Evolutionary conservation across 2,329 filamentous ascomycete genomes (phyloP).

Genomic region (Esteya vermicola): DNA sequence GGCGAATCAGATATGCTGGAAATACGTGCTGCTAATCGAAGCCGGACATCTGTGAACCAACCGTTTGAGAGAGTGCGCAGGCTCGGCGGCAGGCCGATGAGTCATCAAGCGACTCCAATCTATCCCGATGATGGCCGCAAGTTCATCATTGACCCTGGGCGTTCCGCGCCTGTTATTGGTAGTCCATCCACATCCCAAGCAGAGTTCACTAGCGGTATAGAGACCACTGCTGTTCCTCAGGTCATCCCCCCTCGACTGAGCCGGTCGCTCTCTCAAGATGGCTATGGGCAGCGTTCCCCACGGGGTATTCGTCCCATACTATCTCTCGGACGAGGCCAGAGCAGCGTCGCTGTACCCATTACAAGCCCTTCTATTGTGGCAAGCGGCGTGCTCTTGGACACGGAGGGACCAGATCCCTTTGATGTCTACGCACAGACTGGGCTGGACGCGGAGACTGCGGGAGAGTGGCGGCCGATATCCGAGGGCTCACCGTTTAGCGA

Average conservation of each 20-base stretch:
- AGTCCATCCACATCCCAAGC: too few species aligned
- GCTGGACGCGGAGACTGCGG: conserved; percentile 4
- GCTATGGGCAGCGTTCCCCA: conserved; percentile 2
- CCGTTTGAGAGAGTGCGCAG: too few species aligned
- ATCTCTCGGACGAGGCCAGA: conserved; percentile 1
- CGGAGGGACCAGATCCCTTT: conserved; percentile 7
- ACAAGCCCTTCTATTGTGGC: conserved; percentile 5
- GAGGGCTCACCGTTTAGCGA: conserved; percentile 6
- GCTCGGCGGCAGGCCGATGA: too few species aligned
- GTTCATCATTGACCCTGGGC: too few species aligned
- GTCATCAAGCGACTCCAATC: too few species aligned
- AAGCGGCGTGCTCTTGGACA: conserved; percentile 4
- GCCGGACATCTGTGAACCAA: background rate
- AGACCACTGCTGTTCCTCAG: background rate
- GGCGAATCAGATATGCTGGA: conserved; percentile 2
- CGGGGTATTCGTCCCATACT: background rate
- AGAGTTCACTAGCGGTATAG: background rate
- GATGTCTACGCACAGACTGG: conserved; percentile 6
- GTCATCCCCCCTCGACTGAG: conserved; percentile 2
- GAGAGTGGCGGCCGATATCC: background rate
- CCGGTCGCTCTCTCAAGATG: conserved; percentile 8
- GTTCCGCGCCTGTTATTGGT: too few species aligned
- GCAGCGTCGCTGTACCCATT: too few species aligned
- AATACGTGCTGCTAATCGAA: conserved; percentile 3
- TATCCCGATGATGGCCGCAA: too few species aligned